Evolutionary conservation across 495 filamentous ascomycete genomes (phyloP), one percentile per base, ranked within the genome.

Genomic region (Penicillium lividum): DNA sequence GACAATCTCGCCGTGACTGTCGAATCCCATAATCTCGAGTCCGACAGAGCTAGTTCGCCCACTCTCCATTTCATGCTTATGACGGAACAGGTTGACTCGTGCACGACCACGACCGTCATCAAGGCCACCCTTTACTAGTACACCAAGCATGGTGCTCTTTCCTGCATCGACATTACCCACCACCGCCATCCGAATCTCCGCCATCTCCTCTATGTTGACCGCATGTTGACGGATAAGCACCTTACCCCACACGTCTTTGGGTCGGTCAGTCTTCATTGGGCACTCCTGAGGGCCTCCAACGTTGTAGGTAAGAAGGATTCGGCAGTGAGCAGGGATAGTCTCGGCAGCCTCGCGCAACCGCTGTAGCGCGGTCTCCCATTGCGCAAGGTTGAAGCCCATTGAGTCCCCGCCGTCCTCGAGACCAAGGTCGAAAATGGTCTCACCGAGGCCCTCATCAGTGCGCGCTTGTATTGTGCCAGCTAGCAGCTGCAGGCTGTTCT

Each of bases 21-120:
- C 93, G 64, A 97, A 98, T 10, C 94, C 94, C 91, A 98, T 94
- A 49, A 98, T 98, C 72, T 98, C 94, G 91, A 96, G 90, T 28
- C 94, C 94, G 4, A 98, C 94, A 2, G 95, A 98, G 71, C 89
- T 94, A 7, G 94, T 98, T 57, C 94, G 82, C 1, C 94, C 94
- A 49, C 89, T 93, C 69, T 98, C 94, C 48, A 98, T 87, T 72
- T 98, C 94, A 67, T 98, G 94, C 71, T 98, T 98, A 67, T 98
- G 94, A 25, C 94, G 82, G 78, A 98, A 98, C 11, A 98, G 89
- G 62, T 98, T 98, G 57, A 98, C 89, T 51, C 94, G 89, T 36
- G 93, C 92, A 74, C 90, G 93, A 28, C 94, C 94, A 62, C 94
- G 84, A 5, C 94, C 94, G 79, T 98, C 94, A 67, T 98, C 94